Conservation (phyloP, 371 early-diverging fungal genomes). For the Haplosporangium sp. region DNA sequence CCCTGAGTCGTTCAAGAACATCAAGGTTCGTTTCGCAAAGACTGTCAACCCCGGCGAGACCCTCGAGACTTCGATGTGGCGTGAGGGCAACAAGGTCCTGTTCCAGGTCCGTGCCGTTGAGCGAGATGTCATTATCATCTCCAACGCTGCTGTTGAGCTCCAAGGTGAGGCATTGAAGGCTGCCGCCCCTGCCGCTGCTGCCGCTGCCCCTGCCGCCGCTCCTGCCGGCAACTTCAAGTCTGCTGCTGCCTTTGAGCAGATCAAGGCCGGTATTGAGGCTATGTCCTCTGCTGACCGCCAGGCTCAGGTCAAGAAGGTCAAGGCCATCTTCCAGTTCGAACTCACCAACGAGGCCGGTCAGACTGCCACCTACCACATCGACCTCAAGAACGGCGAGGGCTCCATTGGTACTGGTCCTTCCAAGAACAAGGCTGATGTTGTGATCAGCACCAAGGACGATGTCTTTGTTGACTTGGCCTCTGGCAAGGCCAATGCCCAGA, state of each 20-base stretch:
- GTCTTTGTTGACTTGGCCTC: conserved; percentile 79
- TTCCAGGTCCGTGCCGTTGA: conserved; percentile 65
- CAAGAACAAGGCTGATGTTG: conserved; percentile 60
- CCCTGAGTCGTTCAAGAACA: conserved; percentile 64
- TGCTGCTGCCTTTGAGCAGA: conserved; percentile 50
- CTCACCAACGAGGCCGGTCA: conserved; percentile 65
- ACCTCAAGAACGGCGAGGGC: conserved; percentile 73
- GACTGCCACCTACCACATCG: conserved; percentile 65
- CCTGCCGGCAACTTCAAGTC: conserved; percentile 48
- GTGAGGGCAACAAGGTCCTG: conserved; percentile 56
- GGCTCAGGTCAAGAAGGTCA: conserved; percentile 57
- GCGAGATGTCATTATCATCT: conserved; percentile 58
- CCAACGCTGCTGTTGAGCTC: conserved; percentile 61
- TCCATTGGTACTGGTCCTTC: conserved; percentile 51
- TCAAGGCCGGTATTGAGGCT: conserved; percentile 35
- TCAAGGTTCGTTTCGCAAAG: conserved; percentile 70
- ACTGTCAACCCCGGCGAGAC: conserved; percentile 79
- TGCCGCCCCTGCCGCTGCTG: conserved; percentile 25
- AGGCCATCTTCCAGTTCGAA: conserved; percentile 82
- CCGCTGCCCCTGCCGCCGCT: conserved; percentile 31
- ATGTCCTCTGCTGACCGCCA: conserved; percentile 45
- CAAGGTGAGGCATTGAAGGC: conserved; percentile 47
- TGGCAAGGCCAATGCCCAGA: conserved; percentile 80
- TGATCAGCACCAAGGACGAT: conserved; percentile 63
- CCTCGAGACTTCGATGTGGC: conserved; percentile 72